Conservation (phyloP, 1,284 basidiomycete species). For the Porodaedalea pini region DNA sequence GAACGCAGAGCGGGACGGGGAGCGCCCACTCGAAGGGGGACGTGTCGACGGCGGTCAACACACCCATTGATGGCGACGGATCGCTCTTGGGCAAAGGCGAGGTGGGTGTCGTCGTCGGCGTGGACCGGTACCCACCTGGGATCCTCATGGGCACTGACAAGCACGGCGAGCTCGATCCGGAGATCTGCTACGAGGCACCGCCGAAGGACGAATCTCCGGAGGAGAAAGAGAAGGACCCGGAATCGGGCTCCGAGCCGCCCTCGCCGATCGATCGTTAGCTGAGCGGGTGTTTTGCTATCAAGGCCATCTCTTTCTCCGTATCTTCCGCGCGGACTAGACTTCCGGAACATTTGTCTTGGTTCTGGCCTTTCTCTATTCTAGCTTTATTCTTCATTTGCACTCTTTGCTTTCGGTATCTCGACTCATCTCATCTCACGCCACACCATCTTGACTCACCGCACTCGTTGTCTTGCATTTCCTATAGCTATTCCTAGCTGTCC, state of each 20-base stretch:
- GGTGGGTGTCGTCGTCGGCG: not conserved
- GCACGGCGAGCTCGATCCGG: not conserved
- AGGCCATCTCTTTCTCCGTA: not conserved
- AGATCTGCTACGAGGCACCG: not conserved
- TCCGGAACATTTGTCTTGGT: not conserved
- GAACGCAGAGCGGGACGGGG: not conserved
- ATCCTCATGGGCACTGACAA: not conserved
- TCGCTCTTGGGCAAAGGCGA: not conserved
- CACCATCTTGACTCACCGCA: not conserved
- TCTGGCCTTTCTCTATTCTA: not conserved
- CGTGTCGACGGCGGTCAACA: slow-evolving; percentile 11
- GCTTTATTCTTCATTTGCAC: not conserved
- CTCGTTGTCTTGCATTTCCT: not conserved
- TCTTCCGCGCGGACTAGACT: not conserved
- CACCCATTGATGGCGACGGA: not conserved
- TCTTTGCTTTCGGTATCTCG: not conserved
- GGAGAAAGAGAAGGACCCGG: not conserved
- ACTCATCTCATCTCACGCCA: not conserved
- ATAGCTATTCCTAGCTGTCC: not conserved
- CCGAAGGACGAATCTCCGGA: not conserved
- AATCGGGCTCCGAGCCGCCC: not conserved
- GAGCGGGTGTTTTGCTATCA: not conserved
- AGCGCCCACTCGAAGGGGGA: not conserved
- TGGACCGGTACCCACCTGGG: not conserved
- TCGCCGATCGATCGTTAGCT: not conserved